Evolutionary conservation across 108 stramenopile species (phyloP).

Genomic region (Craspedostauros australis): DNA sequence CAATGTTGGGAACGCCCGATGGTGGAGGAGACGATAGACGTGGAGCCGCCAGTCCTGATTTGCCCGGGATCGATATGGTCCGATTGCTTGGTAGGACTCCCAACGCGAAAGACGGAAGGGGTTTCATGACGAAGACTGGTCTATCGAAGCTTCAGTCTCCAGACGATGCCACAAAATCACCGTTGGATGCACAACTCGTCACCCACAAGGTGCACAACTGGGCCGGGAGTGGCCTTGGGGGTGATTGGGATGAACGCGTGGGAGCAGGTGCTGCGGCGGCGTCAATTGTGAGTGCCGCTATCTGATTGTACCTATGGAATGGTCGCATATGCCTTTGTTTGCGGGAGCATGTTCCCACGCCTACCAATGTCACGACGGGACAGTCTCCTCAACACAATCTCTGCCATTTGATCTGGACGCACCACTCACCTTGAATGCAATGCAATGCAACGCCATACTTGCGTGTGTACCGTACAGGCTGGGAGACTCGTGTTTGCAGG

Average conservation of each 20-base stretch:
- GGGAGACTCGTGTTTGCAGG: conserved; percentile 73
- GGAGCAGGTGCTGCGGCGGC: conserved; percentile 84
- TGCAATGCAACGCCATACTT: too few species aligned
- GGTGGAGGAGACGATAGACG: conserved; percentile 10
- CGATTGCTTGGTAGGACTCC: conserved; percentile 72
- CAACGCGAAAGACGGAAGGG: conserved; percentile 21
- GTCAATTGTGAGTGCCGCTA: conserved; percentile 52
- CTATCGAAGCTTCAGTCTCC: conserved; percentile 7
- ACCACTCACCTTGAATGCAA: too few species aligned
- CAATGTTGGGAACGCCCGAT: conserved; percentile 30
- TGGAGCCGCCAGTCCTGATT: conserved; percentile 1
- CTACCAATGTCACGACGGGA: too few species aligned
- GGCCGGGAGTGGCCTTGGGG: conserved; percentile 74
- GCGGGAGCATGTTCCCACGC: too few species aligned
- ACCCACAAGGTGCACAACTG: conserved; percentile 30
- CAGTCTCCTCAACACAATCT: too few species aligned
- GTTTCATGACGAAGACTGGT: too few species aligned
- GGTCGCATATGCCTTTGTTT: too few species aligned
- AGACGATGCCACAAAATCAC: background rate
- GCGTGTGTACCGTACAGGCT: too few species aligned
- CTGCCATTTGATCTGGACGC: too few species aligned
- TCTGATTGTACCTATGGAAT: background rate
- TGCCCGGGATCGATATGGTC: conserved; percentile 62
- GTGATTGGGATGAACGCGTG: conserved; percentile 86
- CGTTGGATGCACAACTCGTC: background rate